phyloP scores from a whole-genome alignment of 1,284 basidiomycete species.

The Pseudozyma tsukubaensis region DNA sequence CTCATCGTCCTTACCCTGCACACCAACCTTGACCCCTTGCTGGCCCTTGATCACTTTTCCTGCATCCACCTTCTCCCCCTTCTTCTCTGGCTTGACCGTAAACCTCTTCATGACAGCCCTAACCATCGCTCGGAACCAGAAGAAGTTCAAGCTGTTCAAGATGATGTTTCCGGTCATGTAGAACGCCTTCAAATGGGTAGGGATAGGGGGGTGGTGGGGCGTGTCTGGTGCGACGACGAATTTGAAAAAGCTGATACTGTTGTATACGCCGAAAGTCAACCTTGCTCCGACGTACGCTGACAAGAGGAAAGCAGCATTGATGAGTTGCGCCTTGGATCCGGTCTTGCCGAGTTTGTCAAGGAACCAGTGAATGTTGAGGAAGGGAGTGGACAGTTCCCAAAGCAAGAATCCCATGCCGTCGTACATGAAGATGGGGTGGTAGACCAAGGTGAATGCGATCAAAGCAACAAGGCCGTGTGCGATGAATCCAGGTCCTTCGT shows the following conservation, averaged over 20 bases:
- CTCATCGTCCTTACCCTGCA: slow-evolving; percentile 51
- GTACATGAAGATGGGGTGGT: slow-evolving; percentile 69
- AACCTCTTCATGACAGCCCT: slow-evolving; percentile 68
- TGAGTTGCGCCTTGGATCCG: slow-evolving; percentile 65
- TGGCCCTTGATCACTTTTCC: slow-evolving; percentile 46
- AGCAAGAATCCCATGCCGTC: slow-evolving; percentile 69
- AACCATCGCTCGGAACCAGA: slow-evolving; percentile 70
- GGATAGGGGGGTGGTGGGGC: slow-evolving; percentile 51
- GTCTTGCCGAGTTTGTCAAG: slow-evolving; percentile 69
- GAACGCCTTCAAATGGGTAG: slow-evolving; percentile 35
- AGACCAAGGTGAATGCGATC: slow-evolving; percentile 63
- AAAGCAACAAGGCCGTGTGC: slow-evolving; percentile 67
- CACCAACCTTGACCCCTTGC: slow-evolving; percentile 52
- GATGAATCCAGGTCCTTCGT: slow-evolving; percentile 69
- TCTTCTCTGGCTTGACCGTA: slow-evolving; percentile 32
- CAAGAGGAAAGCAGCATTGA: slow-evolving; percentile 68
- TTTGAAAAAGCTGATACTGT: slow-evolving; percentile 61
- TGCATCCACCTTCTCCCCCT: slow-evolving; percentile 32
- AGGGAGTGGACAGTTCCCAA: slow-evolving; percentile 68
- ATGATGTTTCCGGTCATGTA: slow-evolving; percentile 58
- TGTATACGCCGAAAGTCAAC: slow-evolving; percentile 68
- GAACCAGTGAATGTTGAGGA: slow-evolving; percentile 71
- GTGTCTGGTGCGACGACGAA: slow-evolving; percentile 54
- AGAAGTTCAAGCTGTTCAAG: slow-evolving; percentile 67
- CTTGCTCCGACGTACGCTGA: slow-evolving; percentile 66